These are phyloP conservation scores for Trichoderma citrinoviride DNA, from an alignment of 2,329 filamentous ascomycete species.

Conservation along the genomic window DNA sequence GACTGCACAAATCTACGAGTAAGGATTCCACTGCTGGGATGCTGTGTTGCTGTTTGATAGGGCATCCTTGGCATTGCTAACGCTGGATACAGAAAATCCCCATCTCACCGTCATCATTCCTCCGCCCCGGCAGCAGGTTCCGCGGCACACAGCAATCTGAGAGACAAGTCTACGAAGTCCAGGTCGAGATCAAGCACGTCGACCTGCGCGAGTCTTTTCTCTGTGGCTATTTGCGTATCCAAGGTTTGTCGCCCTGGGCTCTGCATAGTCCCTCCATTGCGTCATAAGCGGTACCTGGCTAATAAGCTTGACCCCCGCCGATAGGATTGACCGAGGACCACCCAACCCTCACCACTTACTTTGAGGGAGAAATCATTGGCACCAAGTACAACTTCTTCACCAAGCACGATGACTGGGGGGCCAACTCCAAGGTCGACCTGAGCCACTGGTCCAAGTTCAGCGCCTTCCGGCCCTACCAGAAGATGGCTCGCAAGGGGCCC, in stretches of 20 bases:
- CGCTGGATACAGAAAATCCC: conserved; percentile 59
- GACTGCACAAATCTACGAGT: conserved; percentile 40
- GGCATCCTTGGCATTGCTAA: background rate
- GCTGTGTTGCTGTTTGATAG: background rate
- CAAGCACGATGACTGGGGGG: conserved; percentile 85
- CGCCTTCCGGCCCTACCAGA: conserved; percentile 74
- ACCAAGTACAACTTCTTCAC: conserved; percentile 93
- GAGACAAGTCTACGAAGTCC: conserved; percentile 87
- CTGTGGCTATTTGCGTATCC: conserved; percentile 91
- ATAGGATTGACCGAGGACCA: conserved; percentile 90
- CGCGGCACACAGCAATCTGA: conserved; percentile 90
- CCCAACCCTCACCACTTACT: conserved; percentile 96
- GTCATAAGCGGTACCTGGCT: conserved; percentile 16
- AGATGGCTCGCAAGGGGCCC: conserved; percentile 56
- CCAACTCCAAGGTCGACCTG: conserved; percentile 84
- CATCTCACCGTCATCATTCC: conserved; percentile 77
- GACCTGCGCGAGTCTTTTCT: conserved; percentile 92
- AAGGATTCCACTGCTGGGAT: conserved; percentile 23
- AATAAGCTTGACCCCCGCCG: background rate
- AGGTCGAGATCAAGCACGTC: conserved; percentile 95
- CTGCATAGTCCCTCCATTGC: background rate
- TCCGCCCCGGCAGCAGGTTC: conserved; percentile 85
- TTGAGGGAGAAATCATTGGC: conserved; percentile 97
- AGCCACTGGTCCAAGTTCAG: conserved; percentile 91
- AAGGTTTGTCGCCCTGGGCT: conserved; percentile 57